Evolutionary conservation across 2,329 filamentous ascomycete genomes (phyloP), one percentile per base, ranked within the genome.

Genomic region (Pyrenophora tritici-repentis): DNA sequence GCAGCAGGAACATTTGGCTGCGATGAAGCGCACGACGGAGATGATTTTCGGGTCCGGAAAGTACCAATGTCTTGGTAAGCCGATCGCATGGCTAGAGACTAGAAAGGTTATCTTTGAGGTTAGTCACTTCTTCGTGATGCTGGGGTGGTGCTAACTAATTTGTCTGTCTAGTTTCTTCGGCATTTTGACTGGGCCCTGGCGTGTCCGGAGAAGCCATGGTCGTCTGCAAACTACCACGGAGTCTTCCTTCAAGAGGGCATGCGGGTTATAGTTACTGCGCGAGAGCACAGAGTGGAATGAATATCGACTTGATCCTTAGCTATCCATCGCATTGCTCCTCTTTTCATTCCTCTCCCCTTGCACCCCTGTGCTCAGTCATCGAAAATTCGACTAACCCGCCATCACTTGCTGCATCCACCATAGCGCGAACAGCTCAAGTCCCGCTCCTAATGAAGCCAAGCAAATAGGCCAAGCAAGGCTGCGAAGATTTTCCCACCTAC

Each of bases 71-170:
- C 48, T 73, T 9, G 68, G 70, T 7, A 63, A 65, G 41, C 53
- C 60, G 2, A 62, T 72, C 13, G 70, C 69, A 4, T 66, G 61
- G 59, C 48, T 73, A 42, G 67, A 73, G 55, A 61, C 71, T 7
- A 66, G 59, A 26, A 74, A 73, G 50, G 58, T 74, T 1, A 65
- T 74, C 32, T 72, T 77, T 3, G 76, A 80, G 73, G 75, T 76
- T 39, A n/a, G 53, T 53, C 10, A 1, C 5, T 12, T n/a, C 1
- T 26, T 3, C 4, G 4, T 2, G 13, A 1, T 7, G 12, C 1
- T 6, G 1, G 6, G 6, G 22, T 14, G 31, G 16, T 51, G 31
- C 18, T 51, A 1, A 41, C 24, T 29, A 4, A 20, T 10, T 3
- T 10, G 10, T 63, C 22, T 24, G 22, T 9, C 8, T 9, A 24